Evolutionary conservation across 352 stramenopile species (phyloP).

Genomic region (Pythium apleroticum): DNA sequence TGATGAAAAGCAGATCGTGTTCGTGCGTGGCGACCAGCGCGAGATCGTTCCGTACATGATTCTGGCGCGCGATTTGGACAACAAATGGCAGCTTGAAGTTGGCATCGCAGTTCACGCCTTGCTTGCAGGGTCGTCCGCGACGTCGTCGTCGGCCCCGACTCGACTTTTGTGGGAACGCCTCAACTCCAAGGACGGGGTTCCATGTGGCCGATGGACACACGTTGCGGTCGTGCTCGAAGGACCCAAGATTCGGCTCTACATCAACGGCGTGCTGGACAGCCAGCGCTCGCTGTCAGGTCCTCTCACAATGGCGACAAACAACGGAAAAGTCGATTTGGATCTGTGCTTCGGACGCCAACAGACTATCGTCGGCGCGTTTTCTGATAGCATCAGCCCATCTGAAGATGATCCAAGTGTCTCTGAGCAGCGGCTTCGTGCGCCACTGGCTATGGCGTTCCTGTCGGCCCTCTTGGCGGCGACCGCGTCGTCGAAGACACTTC

Average conservation of each 20-base stretch:
- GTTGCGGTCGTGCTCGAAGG: conserved; percentile 86
- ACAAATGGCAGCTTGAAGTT: conserved; percentile 57
- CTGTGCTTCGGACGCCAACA: conserved; percentile 54
- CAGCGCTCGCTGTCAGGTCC: conserved; percentile 62
- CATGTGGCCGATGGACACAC: conserved; percentile 75
- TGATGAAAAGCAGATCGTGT: conserved; percentile 55
- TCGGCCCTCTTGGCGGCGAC: conserved; percentile 10
- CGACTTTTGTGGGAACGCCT: conserved; percentile 55
- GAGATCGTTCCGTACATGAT: conserved; percentile 70
- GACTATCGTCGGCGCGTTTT: neutral
- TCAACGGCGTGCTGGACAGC: conserved; percentile 88
- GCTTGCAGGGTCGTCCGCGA: neutral
- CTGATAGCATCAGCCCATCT: neutral
- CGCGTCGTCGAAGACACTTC: neutral
- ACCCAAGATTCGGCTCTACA: conserved; percentile 85
- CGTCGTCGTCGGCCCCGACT: neutral
- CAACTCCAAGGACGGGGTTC: conserved; percentile 71
- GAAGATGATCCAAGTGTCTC: neutral
- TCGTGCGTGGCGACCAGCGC: conserved; percentile 60
- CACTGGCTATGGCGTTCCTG: conserved; percentile 22
- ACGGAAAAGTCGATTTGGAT: conserved; percentile 40
- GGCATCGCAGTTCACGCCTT: conserved; percentile 36
- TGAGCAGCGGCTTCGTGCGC: neutral
- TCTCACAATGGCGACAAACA: conserved; percentile 30
- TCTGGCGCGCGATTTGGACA: conserved; percentile 40